A percentile compares a stretch with the other conserved stretches of the same genome.
Conservation (phyloP, 2,329 filamentous ascomycete genomes). For the Penicillium sp. region DNA sequence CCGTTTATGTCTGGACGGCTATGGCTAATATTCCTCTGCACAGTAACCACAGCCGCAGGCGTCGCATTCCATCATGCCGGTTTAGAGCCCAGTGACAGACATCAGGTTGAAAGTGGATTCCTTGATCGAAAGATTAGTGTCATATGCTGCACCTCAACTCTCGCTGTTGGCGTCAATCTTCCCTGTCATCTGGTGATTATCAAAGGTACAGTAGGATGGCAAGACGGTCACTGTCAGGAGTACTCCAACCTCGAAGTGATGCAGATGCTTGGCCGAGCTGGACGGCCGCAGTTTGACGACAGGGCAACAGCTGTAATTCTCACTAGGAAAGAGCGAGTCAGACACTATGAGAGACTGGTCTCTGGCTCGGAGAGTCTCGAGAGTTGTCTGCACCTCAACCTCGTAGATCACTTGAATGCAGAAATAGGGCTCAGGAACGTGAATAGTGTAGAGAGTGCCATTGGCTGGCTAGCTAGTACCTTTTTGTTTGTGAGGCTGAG, state of each 20-base stretch:
- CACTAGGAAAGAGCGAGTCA: conserved; percentile 68
- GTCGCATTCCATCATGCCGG: conserved; percentile 86
- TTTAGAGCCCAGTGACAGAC: conserved; percentile 67
- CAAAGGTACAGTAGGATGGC: conserved; percentile 75
- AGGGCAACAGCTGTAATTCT: conserved; percentile 79
- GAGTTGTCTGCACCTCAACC: conserved; percentile 76
- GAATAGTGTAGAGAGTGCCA: conserved; percentile 66
- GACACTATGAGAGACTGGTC: conserved; percentile 73
- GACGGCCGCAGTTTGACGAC: conserved; percentile 80
- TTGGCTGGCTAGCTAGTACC: conserved; percentile 75
- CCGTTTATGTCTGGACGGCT: background rate
- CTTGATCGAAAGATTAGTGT: conserved; percentile 73
- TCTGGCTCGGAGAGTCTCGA: conserved; percentile 76
- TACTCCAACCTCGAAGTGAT: conserved; percentile 84
- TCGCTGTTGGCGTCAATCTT: conserved; percentile 82
- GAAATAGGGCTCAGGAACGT: conserved; percentile 80
- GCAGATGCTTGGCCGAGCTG: conserved; percentile 88
- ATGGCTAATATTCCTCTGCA: conserved; percentile 18
- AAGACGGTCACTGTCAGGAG: conserved; percentile 65
- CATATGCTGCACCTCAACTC: conserved; percentile 85
- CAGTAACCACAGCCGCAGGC: conserved; percentile 58
- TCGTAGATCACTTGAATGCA: conserved; percentile 84
- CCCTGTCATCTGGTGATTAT: conserved; percentile 83
- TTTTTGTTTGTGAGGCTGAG: conserved; percentile 78
- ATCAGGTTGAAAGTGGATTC: conserved; percentile 70